Evolutionary conservation across 169 alveolate genomes (phyloP).

Genomic region (Plasmodium knowlesi): DNA sequence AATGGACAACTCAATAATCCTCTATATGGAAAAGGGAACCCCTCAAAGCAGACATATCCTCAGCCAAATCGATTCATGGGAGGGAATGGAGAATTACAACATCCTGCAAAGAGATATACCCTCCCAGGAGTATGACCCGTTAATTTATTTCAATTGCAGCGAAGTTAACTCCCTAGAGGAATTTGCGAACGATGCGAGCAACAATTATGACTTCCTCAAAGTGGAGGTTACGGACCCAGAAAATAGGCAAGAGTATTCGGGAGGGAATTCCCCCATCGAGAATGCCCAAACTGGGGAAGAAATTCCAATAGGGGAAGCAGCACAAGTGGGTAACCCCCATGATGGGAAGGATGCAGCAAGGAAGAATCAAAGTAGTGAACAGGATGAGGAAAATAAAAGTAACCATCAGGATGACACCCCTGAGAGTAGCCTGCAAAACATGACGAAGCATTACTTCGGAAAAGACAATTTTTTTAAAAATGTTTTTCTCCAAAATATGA

Average conservation of each 20-base stretch:
- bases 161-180: slow-evolving; percentile 33
- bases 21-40: slow-evolving; percentile 4
- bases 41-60: background rate
- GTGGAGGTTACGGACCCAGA: background rate
- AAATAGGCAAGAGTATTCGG: background rate
- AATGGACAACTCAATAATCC: slow-evolving; percentile 18
- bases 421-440: background rate
- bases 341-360: background rate
- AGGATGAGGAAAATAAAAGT: background rate
- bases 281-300: background rate
- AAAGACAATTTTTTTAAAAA: slow-evolving; percentile 15
- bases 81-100: slow-evolving; percentile 1
- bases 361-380: background rate
- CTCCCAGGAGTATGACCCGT: slow-evolving; percentile 17
- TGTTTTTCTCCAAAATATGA: slow-evolving; percentile 30
- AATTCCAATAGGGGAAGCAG: background rate
- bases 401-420: background rate
- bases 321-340: background rate
- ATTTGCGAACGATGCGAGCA: background rate
- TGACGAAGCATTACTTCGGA: slow-evolving; percentile 42
- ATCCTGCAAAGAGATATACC: slow-evolving; percentile 34
- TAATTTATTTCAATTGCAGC: slow-evolving; percentile 24
- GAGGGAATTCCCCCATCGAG: background rate
- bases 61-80: background rate
- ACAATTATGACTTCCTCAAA: slow-evolving; percentile 11